These are phyloP conservation scores for Murraya paniculata DNA, from an alignment of 345 rosid genomes.

Conservation along the genomic window DNA sequence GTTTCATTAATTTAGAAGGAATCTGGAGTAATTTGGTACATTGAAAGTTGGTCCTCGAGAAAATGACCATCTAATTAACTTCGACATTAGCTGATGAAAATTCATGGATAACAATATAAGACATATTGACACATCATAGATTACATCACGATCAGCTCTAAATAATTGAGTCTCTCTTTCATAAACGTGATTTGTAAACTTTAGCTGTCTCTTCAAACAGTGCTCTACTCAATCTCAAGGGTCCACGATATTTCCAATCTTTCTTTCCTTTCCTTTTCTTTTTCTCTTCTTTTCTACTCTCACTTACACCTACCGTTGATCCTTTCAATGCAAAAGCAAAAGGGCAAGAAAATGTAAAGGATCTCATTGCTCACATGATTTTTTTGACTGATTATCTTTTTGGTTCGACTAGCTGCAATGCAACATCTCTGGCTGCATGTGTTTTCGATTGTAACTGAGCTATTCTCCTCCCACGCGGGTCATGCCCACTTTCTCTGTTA, in stretches of 20 bases:
- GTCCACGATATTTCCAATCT: conserved; percentile 26
- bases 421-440: conserved; percentile 11
- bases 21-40: neutral
- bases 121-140: neutral
- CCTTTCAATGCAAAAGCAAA: conserved; percentile 20
- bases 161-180: conserved; percentile 1
- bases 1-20: too few species aligned
- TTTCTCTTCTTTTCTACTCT: neutral
- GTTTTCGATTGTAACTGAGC: neutral
- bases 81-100: neutral
- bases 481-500: conserved; percentile 13
- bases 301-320: neutral
- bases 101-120: neutral
- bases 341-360: neutral
- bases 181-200: neutral
- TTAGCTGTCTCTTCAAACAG: neutral
- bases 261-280: conserved; percentile 1
- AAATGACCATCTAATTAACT: neutral
- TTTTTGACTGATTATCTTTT: conserved; percentile 2
- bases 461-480: neutral
- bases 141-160: neutral
- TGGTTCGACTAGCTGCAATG: conserved; percentile 8
- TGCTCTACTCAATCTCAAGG: conserved; percentile 7
- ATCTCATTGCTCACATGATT: conserved; percentile 11
- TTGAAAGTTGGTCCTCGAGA: neutral